Evolutionary conservation across 2,329 filamentous ascomycete genomes (phyloP).

Genomic region (Cyphellophora attinorum): DNA sequence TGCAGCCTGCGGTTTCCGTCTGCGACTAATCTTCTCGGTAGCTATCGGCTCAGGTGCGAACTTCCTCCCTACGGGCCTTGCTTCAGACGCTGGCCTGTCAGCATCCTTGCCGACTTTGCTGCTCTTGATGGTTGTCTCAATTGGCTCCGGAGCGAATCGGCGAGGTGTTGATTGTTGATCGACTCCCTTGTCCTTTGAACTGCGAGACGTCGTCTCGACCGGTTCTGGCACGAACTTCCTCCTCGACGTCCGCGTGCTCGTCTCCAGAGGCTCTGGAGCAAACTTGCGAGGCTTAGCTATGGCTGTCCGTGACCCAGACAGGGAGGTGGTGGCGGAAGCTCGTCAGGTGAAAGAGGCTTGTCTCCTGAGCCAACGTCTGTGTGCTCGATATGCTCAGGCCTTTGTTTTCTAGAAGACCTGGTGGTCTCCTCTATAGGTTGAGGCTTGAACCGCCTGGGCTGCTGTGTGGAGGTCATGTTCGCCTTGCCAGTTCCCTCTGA

Average conservation of each 20-base stretch:
- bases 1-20: not conserved
- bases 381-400: constrained; percentile 12
- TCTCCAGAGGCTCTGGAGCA: constrained; percentile 21
- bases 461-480: constrained; percentile 10
- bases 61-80: constrained; percentile 39
- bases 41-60: constrained; percentile 66
- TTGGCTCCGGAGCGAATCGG: constrained; percentile 59
- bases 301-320: no score
- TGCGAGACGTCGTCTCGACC: constrained; percentile 34
- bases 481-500: no score
- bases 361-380: not conserved
- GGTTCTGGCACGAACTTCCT: constrained; percentile 34
- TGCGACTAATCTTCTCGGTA: constrained; percentile 49
- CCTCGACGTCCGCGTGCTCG: constrained; percentile 10
- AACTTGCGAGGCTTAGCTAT: constrained; percentile 20
- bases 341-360: not conserved
- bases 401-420: constrained; percentile 27
- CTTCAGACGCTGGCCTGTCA: constrained; percentile 4
- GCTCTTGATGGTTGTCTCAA: constrained; percentile 52
- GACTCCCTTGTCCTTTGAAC: constrained; percentile 13
- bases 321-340: constrained; percentile 1
- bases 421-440: constrained; percentile 35
- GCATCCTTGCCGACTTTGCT: constrained; percentile 11
- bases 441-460: constrained; percentile 25
- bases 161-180: constrained; percentile 32